Evolutionary conservation across 768 basidiomycete species (phyloP), one percentile per base, ranked within the genome.

Genomic region (Tremella fuciformis): DNA sequence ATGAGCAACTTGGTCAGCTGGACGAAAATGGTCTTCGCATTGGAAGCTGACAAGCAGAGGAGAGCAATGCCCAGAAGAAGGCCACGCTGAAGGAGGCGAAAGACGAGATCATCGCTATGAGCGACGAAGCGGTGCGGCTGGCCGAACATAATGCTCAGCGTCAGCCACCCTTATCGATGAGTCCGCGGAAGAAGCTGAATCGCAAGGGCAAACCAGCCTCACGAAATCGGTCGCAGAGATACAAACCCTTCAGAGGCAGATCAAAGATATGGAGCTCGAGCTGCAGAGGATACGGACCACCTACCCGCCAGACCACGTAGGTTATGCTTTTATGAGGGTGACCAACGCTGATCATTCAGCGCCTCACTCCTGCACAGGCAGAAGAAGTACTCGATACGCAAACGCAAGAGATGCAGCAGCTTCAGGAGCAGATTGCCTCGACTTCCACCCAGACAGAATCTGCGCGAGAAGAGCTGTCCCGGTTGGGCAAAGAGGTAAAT

Each of bases 241-340:
- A 8, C 60, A 66, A n/a, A 58, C 55, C 1, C 37, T 73, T 19
- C 59, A 66, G 40, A 75, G 73, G 54, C 66, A 88, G 73, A 90
- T 93, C 65, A 82, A 89, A 59, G 89, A 92, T 70, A 84, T 89
- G 37, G 86, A 88, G 37, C 82, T 91, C 3, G 83, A 86, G 1
- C 81, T 93, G 38, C 86, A 86, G 7, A 84, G 91, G 1, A 84
- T 93, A 16, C 84, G 88, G 18, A 87, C 91, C 64, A 83, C 86
- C 1, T 85, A 93, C 65, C 78, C 78, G 0, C 88, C 89, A 0
- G 83, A 85, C 18, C 66, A 76, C 37, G 75, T 70, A 24, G 60
- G 75, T 68, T 29, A 58, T 66, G 6, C 8, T 18, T 4, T 6
- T 15, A 46, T 22, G 16, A 8, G 42, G 16, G 4, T 15, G n/a